phyloP scores from a whole-genome alignment of 2,329 filamentous ascomycete genomes.

The Colletotrichum sp. region DNA sequence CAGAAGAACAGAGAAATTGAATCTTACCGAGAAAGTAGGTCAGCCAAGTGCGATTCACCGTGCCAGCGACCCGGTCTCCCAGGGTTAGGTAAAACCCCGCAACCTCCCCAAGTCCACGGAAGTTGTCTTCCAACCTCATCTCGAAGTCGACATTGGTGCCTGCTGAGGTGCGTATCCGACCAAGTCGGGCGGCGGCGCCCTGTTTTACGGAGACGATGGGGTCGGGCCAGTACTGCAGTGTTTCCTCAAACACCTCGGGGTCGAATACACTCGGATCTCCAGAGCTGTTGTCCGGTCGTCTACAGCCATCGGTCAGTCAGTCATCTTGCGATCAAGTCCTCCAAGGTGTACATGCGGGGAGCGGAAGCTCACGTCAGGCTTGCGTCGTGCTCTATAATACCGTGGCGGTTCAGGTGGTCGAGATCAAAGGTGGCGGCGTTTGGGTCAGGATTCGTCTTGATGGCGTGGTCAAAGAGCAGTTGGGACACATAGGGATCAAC shows the following conservation, averaged over 20 bases:
- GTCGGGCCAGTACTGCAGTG: background rate
- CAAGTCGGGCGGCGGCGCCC: slow-evolving; percentile 29
- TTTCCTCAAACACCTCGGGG: slow-evolving; percentile 25
- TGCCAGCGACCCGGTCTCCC: background rate
- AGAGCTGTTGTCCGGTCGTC: slow-evolving; percentile 25
- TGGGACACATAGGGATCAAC: background rate
- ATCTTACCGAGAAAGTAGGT: background rate
- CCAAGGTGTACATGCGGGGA: background rate
- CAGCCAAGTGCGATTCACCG: background rate
- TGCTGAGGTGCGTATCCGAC: slow-evolving; percentile 13
- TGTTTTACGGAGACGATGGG: background rate
- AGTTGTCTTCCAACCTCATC: background rate
- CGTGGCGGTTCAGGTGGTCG: background rate
- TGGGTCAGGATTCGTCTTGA: background rate
- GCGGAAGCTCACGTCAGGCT: background rate
- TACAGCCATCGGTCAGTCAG: slow-evolving; percentile 12
- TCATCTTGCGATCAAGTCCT: background rate
- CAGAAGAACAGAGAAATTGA: background rate
- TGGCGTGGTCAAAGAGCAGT: background rate
- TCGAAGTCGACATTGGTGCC: slow-evolving; percentile 27
- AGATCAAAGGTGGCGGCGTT: background rate
- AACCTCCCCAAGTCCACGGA: background rate
- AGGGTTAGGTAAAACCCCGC: background rate
- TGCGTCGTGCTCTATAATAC: background rate
- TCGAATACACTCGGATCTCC: slow-evolving; percentile 33